Percentiles rank a stretch among this genome's conserved stretches.
Conservation (phyloP, 2,329 filamentous ascomycete genomes). For the Plenodomus tracheiphilus region DNA sequence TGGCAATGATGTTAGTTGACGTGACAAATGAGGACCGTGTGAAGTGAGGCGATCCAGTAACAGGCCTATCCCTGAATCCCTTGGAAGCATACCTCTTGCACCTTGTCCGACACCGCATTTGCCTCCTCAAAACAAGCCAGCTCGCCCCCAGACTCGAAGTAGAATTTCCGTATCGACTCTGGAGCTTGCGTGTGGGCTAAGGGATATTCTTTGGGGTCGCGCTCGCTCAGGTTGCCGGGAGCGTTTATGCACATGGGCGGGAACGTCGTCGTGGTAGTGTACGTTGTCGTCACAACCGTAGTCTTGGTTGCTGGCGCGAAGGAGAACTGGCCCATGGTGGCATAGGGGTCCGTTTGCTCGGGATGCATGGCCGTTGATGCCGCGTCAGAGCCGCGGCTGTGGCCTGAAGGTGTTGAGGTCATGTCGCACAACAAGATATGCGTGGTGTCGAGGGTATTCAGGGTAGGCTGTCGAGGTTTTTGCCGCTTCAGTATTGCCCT, state of each 20-base stretch:
- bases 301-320: conserved; percentile 67
- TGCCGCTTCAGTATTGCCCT: not conserved
- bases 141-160: conserved; percentile 68
- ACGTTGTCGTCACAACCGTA: conserved; percentile 83
- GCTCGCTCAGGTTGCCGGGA: conserved; percentile 68
- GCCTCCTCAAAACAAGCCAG: conserved; percentile 66
- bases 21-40: conserved; percentile 6
- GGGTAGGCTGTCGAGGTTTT: not conserved
- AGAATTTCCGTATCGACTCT: conserved; percentile 73
- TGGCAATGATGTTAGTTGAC: conserved; percentile 30
- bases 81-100: conserved; percentile 56
- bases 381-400: conserved; percentile 27
- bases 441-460: not conserved
- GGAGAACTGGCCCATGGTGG: conserved; percentile 62
- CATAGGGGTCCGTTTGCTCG: conserved; percentile 35
- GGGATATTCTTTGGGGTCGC: conserved; percentile 89
- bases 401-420: conserved; percentile 30
- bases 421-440: conserved; percentile 22
- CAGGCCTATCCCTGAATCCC: conserved; percentile 19
- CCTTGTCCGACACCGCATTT: conserved; percentile 57
- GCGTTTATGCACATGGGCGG: conserved; percentile 81
- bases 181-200: conserved; percentile 83
- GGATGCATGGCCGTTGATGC: conserved; percentile 29
- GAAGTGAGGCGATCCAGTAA: conserved; percentile 22
- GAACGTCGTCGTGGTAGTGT: conserved; percentile 79